A percentile compares a stretch with the other conserved stretches of the same genome.
phyloP scores from a whole-genome alignment of 106 monocot species.

The Posidonia australis region DNA sequence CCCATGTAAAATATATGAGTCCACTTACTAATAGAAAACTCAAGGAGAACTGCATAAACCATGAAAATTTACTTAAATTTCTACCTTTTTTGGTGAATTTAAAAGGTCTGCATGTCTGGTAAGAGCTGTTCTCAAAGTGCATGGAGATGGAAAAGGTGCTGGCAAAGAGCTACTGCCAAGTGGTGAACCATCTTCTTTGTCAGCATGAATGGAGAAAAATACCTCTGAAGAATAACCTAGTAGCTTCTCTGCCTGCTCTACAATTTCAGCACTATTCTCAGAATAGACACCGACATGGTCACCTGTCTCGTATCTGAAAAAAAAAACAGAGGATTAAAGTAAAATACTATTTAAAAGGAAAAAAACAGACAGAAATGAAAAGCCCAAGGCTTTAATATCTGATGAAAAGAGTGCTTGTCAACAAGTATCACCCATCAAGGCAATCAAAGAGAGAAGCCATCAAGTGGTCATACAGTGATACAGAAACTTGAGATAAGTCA shows the following conservation, averaged over 20 bases:
- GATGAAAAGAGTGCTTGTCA: no score
- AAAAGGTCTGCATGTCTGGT: constrained; percentile 59
- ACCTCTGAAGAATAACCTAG: constrained; percentile 43
- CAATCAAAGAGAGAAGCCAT: no score
- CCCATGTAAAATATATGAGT: constrained; percentile 1
- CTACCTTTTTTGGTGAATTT: constrained; percentile 66
- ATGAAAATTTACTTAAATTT: background rate
- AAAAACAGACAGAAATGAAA: background rate
- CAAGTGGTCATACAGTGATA: no score
- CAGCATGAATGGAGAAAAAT: constrained; percentile 57
- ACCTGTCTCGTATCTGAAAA: constrained; percentile 64
- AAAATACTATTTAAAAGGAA: background rate
- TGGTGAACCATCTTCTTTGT: constrained; percentile 68
- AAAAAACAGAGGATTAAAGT: background rate
- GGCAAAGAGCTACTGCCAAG: constrained; percentile 33
- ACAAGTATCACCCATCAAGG: no score
- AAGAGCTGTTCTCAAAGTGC: constrained; percentile 60
- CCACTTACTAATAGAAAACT: background rate
- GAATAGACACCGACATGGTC: constrained; percentile 74
- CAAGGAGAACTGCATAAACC: background rate
- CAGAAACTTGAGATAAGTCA: no score
- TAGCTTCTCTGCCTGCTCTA: constrained; percentile 55
- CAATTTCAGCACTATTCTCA: constrained; percentile 45
- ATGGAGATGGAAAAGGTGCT: constrained; percentile 64
- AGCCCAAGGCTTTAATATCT: no score